A percentile compares a stretch with the other conserved stretches of the same genome.
These are phyloP conservation scores for Aspergillus incahuasiensis DNA, from an alignment of 495 filamentous ascomycete species.

Conservation along the genomic window DNA sequence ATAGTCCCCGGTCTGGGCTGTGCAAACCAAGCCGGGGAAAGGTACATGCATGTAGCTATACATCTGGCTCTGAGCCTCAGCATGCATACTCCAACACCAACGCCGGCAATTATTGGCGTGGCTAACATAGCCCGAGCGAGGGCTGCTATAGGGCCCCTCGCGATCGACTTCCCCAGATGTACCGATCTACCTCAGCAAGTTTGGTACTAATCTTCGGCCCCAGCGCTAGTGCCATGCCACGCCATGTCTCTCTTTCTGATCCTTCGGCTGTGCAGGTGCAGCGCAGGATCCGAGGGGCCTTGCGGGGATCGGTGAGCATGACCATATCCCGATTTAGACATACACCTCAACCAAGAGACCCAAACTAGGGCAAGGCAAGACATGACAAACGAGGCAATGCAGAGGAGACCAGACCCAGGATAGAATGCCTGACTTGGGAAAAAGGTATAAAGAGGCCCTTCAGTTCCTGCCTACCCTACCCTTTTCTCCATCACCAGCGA, in stretches of 20 bases:
- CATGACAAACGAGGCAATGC: no score
- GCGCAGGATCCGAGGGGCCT: not conserved
- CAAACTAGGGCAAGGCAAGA: not conserved
- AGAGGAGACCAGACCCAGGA: no score
- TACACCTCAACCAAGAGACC: not conserved
- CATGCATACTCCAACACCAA: not conserved
- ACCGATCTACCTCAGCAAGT: not conserved
- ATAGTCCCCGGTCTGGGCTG: no score
- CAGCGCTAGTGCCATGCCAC: not conserved
- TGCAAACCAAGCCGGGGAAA: no score
- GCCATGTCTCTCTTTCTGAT: not conserved
- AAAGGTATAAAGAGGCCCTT: no score
- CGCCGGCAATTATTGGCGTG: not conserved
- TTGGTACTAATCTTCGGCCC: not conserved
- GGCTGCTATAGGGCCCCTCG: not conserved
- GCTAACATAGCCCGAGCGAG: not conserved
- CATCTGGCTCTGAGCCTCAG: not conserved
- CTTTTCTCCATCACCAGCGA: no score
- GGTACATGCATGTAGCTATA: not conserved
- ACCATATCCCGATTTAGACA: not conserved
- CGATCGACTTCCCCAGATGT: not conserved
- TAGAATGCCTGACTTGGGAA: no score
- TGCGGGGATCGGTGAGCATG: not conserved
- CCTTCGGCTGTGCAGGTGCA: not conserved
- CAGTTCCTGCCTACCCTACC: no score